Conservation (phyloP, 169 alveolate genomes). For the Pseudocohnilembus persalinus region DNA sequence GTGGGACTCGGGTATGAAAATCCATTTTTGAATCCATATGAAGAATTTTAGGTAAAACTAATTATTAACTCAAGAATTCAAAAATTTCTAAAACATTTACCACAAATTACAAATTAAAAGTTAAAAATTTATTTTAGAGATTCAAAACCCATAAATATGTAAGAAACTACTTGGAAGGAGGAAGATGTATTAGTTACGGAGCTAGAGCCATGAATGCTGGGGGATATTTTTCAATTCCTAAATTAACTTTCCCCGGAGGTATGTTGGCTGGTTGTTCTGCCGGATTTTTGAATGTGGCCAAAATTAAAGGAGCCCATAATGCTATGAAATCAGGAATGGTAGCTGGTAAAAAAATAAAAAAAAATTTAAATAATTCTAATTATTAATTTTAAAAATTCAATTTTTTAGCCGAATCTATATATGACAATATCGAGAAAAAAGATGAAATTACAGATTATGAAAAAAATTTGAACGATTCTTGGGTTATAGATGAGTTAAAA, state of each 20-base stretch:
- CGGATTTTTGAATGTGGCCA: slow-evolving; percentile 85
- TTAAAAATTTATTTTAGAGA: slow-evolving; percentile 34
- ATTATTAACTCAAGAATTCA: background rate
- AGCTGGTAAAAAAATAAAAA: slow-evolving; percentile 77
- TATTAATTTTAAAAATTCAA: too few relatives aligned
- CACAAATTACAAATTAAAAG: background rate
- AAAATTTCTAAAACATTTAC: background rate
- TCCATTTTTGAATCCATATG: slow-evolving; percentile 81
- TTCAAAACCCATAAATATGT: slow-evolving; percentile 76
- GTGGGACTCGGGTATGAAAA: slow-evolving; percentile 83
- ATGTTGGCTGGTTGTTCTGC: slow-evolving; percentile 88
- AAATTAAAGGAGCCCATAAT: slow-evolving; percentile 82
- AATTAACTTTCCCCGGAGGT: slow-evolving; percentile 87
- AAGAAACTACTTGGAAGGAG: slow-evolving; percentile 71
- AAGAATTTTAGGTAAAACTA: slow-evolving; percentile 66
- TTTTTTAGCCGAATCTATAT: background rate
- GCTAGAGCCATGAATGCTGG: slow-evolving; percentile 87
- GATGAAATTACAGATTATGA: slow-evolving; percentile 65
- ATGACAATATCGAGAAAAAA: slow-evolving; percentile 30
- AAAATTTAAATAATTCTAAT: slow-evolving; percentile 1
- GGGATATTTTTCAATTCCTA: slow-evolving; percentile 87
- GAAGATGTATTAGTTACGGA: slow-evolving; percentile 83
- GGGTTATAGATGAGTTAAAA: slow-evolving; percentile 76
- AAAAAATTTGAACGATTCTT: slow-evolving; percentile 52
- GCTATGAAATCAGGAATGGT: slow-evolving; percentile 87